phyloP scores from a whole-genome alignment of 805 yeast genomes.

The Teunomyces panamensis region DNA sequence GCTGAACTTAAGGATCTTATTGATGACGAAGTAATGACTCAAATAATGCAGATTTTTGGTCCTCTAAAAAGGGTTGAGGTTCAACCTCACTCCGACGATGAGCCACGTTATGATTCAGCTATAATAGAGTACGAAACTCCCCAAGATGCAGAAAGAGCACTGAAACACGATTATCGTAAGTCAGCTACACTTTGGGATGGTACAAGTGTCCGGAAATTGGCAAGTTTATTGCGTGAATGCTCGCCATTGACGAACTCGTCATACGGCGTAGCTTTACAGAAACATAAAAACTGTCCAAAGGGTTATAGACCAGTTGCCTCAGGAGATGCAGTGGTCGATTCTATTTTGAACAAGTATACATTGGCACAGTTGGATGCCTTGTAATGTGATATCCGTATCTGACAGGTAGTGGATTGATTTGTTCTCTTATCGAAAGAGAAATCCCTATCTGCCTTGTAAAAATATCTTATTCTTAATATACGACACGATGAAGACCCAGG shows the following conservation, averaged over 20 bases:
- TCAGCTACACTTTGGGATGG: constrained; percentile 48
- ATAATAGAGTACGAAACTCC: constrained; percentile 26
- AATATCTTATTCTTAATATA: neutral
- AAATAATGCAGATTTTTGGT: constrained; percentile 49
- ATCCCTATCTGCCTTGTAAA: neutral
- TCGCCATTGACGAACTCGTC: neutral
- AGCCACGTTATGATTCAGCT: constrained; percentile 38
- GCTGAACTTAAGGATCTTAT: constrained; percentile 31
- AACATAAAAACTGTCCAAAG: neutral
- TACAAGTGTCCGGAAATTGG: constrained; percentile 40
- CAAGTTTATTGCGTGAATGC: constrained; percentile 45
- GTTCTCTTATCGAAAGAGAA: neutral
- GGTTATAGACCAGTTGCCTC: neutral
- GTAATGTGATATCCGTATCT: constrained; percentile 4
- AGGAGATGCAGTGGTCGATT: neutral
- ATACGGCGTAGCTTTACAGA: neutral
- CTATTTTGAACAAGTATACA: constrained; percentile 4
- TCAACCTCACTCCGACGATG: constrained; percentile 3
- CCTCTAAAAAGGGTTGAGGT: constrained; percentile 16
- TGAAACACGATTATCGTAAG: constrained; percentile 38
- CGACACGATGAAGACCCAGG: neutral
- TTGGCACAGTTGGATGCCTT: constrained; percentile 2
- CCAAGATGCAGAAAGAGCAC: constrained; percentile 32
- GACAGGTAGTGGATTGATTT: neutral
- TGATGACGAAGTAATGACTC: constrained; percentile 27